These are phyloP conservation scores for Fomitopsis betulina DNA, from an alignment of 1,284 basidiomycete genomes.

Conservation along the genomic window DNA sequence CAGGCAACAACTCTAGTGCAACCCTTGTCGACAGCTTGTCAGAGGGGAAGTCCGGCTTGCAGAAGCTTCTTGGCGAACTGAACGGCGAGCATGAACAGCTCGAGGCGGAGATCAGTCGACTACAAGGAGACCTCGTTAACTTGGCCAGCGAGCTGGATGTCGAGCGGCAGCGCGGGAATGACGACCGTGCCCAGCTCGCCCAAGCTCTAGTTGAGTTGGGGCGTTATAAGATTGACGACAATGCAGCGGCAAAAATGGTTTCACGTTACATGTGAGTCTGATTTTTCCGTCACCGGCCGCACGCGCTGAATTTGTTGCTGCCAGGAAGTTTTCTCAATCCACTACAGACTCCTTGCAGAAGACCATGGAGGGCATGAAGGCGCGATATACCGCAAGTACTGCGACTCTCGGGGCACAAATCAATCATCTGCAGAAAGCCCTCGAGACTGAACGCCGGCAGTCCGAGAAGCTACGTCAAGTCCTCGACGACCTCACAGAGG, in stretches of 20 bases:
- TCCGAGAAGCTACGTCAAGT: conserved; percentile 51
- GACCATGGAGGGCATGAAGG: conserved; percentile 55
- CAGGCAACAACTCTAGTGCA: conserved; percentile 16
- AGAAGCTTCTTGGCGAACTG: conserved; percentile 48
- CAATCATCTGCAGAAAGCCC: conserved; percentile 39
- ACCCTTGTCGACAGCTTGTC: conserved; percentile 39
- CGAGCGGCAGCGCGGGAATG: conserved; percentile 39
- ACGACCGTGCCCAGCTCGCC: conserved; percentile 42
- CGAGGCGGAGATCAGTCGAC: conserved; percentile 39
- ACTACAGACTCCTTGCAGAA: conserved; percentile 68
- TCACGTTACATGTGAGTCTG: conserved; percentile 76
- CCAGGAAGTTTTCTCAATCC: conserved; percentile 82
- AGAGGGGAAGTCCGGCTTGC: conserved; percentile 44
- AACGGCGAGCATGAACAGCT: conserved; percentile 42
- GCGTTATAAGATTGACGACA: conserved; percentile 63
- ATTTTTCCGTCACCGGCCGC: not conserved
- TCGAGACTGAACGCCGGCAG: conserved; percentile 39
- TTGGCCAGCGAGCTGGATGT: conserved; percentile 40
- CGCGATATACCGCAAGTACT: conserved; percentile 61
- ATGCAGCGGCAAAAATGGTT: conserved; percentile 78
- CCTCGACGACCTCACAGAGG: conserved; percentile 71
- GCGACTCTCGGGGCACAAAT: conserved; percentile 47
- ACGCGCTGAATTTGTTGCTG: not conserved
- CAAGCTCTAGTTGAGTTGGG: conserved; percentile 53
- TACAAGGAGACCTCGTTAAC: conserved; percentile 41